Evolutionary conservation across 2,329 filamentous ascomycete genomes (phyloP), one percentile per base, ranked within the genome.

Genomic region (Aspergillus sp.): DNA sequence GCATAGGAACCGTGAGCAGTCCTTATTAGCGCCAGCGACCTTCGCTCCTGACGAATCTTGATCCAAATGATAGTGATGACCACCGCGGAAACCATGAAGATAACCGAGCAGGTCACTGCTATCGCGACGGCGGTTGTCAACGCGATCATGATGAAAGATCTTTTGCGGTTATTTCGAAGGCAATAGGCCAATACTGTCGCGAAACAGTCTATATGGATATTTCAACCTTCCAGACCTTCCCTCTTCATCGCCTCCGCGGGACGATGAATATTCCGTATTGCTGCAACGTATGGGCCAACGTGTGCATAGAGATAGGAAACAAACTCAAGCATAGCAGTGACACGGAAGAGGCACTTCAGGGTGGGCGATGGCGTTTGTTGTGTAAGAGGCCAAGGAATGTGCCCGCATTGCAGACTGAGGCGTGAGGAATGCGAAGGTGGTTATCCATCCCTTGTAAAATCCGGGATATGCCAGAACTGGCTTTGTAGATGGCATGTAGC

Each of bases 31-130:
- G 64, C 63, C 48, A 70, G 56, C 20, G 68, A 67, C 56, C 69
- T 66, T 11, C 71, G 67, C 19, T 73, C 68, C 54, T 73, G 72
- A 55, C 73, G 70, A 24, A 70, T 63, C 57, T 71, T 68, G 33
- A 74, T 61, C 73, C 72, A 75, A 22, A 73, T 64, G 7, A 74
- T 64, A 24, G 73, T 68, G 6, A 63, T 66, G 11, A 72, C 66
- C 27, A 70, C 68, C n/a, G 65, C 68, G 33, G 63, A 60, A 24
- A 73, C 68, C 41, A 75, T 63, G 51, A 74, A 71, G 24, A 74
- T 57, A 49, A 67, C 70, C 27, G 70, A 70, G 56, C 65, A 70
- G 47, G 66, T 68, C 50, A 72, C 71, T 58, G 71, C 69, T 53
- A 75, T 68, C 48, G 73, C 73, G 40, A 75, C 67, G 40, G 73